These are phyloP conservation scores for Cruciata laevipes DNA, from an alignment of 257 asterid genomes.

Conservation along the genomic window DNA sequence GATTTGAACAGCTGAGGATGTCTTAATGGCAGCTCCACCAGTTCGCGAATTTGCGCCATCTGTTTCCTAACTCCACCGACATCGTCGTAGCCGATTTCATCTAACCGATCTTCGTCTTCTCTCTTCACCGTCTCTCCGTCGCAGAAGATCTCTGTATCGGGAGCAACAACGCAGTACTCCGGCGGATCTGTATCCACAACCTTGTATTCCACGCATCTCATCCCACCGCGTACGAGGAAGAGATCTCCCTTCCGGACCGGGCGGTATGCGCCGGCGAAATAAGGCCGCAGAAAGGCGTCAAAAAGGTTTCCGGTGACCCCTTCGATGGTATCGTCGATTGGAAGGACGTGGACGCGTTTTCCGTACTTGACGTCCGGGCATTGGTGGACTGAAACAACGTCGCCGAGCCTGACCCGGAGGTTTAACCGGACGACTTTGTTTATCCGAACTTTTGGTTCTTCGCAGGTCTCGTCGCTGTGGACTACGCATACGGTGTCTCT, in stretches of 20 bases:
- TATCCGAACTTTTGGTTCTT: conserved; percentile 67
- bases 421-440: conserved; percentile 69
- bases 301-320: conserved; percentile 72
- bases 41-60: conserved; percentile 86
- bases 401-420: conserved; percentile 15
- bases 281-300: conserved; percentile 63
- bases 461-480: conserved; percentile 66
- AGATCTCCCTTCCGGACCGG: conserved; percentile 75
- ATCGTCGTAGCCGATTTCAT: conserved; percentile 83
- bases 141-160: conserved; percentile 77
- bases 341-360: too few species aligned
- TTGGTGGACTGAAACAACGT: too few species aligned
- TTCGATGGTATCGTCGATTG: too few species aligned
- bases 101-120: conserved; percentile 66
- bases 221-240: conserved; percentile 22
- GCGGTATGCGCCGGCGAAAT: conserved; percentile 65
- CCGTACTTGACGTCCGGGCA: too few species aligned
- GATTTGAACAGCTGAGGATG: conserved; percentile 25
- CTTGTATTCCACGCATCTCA: conserved; percentile 79
- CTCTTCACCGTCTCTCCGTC: conserved; percentile 72
- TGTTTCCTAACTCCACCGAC: conserved; percentile 81
- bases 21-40: conserved; percentile 72
- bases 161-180: conserved; percentile 77
- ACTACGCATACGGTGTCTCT: conserved; percentile 61
- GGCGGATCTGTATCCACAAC: conserved; percentile 66